Evolutionary conservation across 2,329 filamentous ascomycete genomes (phyloP).

Genomic region (Leptographium procerum): DNA sequence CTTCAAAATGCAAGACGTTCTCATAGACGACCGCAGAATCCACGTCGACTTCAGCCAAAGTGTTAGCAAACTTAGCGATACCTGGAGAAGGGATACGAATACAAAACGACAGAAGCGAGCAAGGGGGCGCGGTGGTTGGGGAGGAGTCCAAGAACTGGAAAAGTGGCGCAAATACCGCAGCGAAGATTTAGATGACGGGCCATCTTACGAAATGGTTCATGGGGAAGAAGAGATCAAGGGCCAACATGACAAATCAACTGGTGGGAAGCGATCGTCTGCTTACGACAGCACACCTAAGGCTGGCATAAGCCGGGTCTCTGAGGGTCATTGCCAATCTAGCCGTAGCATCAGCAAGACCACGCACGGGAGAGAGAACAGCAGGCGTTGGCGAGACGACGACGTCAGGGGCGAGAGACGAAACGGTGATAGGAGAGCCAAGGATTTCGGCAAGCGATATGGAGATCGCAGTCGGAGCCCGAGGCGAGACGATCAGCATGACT

Average conservation of each 20-base stretch:
- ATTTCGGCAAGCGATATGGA: neutral
- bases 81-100: constrained; percentile 80
- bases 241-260: constrained; percentile 23
- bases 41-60: constrained; percentile 98
- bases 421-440: constrained; percentile 8
- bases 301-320: neutral
- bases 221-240: constrained; percentile 57
- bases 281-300: neutral
- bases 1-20: constrained; percentile 95
- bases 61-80: constrained; percentile 75
- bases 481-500: constrained; percentile 18
- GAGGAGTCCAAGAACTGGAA: constrained; percentile 78
- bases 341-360: neutral
- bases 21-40: constrained; percentile 95
- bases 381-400: constrained; percentile 9
- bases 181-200: constrained; percentile 36
- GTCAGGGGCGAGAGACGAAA: neutral
- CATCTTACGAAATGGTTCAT: constrained; percentile 67
- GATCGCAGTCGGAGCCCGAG: constrained; percentile 8
- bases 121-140: constrained; percentile 61
- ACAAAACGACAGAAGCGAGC: constrained; percentile 52
- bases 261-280: neutral
- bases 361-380: neutral
- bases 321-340: neutral
- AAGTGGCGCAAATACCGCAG: constrained; percentile 82